Evolutionary conservation across 306 rosid genomes (phyloP).

Genomic region (Lithocarpus polystachyus): DNA sequence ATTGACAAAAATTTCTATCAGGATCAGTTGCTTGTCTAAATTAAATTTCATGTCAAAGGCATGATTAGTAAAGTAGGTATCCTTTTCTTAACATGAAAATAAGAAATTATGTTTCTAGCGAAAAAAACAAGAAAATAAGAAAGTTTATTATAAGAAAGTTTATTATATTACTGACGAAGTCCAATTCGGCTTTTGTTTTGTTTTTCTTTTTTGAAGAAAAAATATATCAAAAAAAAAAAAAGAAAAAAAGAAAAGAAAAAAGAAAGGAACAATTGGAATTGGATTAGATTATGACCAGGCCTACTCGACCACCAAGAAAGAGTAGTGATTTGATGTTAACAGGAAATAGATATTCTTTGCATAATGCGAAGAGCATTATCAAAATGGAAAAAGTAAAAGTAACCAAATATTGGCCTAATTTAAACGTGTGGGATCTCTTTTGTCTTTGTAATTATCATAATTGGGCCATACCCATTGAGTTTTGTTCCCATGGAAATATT

Average conservation of each 20-base stretch:
- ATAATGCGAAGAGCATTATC: constrained; percentile 9
- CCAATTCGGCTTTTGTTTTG: not conserved
- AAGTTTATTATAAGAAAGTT: not conserved
- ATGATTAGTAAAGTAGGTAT: not conserved
- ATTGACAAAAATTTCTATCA: not conserved
- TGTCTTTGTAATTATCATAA: constrained; percentile 14
- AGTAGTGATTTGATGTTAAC: not conserved
- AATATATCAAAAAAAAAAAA: too few relatives aligned
- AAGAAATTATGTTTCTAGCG: not conserved
- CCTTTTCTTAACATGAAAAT: not conserved
- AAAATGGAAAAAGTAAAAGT: not conserved
- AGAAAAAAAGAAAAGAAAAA: too few relatives aligned
- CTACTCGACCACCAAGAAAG: not conserved
- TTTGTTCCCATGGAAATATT: constrained; percentile 27
- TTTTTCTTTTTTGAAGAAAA: not conserved
- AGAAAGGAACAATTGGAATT: not conserved
- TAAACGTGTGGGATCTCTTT: not conserved
- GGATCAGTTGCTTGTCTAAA: not conserved
- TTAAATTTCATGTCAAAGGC: not conserved
- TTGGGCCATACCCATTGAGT: constrained; percentile 39
- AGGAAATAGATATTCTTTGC: not conserved
- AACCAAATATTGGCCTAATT: not conserved
- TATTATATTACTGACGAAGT: not conserved
- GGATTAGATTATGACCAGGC: not conserved
- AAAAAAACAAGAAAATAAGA: not conserved